Conservation (phyloP, 352 stramenopile genomes). For the Pilasporangium apinafurcum region DNA sequence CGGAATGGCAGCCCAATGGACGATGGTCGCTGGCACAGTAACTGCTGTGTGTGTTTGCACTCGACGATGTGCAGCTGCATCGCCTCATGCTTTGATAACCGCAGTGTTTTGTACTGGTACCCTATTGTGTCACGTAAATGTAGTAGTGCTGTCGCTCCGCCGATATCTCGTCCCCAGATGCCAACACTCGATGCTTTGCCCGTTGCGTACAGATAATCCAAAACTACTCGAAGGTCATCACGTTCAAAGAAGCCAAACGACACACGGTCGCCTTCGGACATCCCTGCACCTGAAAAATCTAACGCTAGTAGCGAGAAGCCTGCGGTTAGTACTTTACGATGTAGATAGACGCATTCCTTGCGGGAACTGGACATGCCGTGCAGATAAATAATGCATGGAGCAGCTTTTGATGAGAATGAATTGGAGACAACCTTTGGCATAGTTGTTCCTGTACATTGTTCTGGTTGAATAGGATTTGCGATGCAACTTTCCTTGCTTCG, state of each 20-base stretch:
- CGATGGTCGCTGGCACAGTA: slow-evolving; percentile 45
- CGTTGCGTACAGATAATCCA: slow-evolving; percentile 68
- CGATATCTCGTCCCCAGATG: slow-evolving; percentile 66
- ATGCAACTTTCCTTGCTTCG: slow-evolving; percentile 9
- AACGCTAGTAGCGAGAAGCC: slow-evolving; percentile 74
- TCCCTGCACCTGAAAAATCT: slow-evolving; percentile 62
- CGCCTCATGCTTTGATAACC: slow-evolving; percentile 24
- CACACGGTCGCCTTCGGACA: slow-evolving; percentile 55
- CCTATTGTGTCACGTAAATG: slow-evolving; percentile 33
- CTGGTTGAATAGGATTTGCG: no score
- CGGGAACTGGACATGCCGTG: slow-evolving; percentile 76
- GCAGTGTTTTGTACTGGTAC: slow-evolving; percentile 43
- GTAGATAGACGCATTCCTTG: slow-evolving; percentile 70
- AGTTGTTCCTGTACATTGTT: no score
- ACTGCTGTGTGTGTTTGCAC: slow-evolving; percentile 18
- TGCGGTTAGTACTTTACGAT: slow-evolving; percentile 31
- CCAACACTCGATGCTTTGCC: slow-evolving; percentile 38
- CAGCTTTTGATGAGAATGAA: no score
- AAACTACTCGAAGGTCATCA: slow-evolving; percentile 41
- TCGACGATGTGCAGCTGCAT: slow-evolving; percentile 42
- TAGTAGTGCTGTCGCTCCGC: slow-evolving; percentile 42
- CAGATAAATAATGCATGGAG: slow-evolving; percentile 68
- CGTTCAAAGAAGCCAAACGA: slow-evolving; percentile 72
- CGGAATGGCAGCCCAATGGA: slow-evolving; percentile 38
- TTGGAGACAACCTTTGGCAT: no score